Evolutionary conservation across 75 land plant species (phyloP).

Genomic region (Picea sitchensis): DNA sequence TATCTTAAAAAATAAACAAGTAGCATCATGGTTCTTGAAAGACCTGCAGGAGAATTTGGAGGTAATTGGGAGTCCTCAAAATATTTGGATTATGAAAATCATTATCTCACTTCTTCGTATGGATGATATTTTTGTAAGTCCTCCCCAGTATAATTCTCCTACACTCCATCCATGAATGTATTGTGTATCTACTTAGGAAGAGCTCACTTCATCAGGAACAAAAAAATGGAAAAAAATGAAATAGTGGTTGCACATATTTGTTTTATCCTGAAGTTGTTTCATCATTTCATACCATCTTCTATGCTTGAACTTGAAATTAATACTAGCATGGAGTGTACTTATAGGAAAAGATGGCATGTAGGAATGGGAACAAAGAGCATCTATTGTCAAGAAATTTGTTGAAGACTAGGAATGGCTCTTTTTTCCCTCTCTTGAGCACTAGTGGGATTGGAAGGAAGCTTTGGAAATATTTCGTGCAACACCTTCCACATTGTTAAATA

Average conservation of each 20-base stretch:
- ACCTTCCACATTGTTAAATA: conserved; percentile 78
- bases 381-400: conserved; percentile 48
- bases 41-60: conserved; percentile 66
- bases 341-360: conserved; percentile 30
- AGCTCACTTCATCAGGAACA: conserved; percentile 11
- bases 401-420: conserved; percentile 93
- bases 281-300: conserved; percentile 38
- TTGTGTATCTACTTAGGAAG: conserved; percentile 8
- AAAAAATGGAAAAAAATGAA: conserved; percentile 37
- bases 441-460: conserved; percentile 94
- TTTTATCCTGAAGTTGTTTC: conserved; percentile 57
- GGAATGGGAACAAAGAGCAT: conserved; percentile 71
- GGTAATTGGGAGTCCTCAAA: conserved; percentile 63
- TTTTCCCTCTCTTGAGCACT: conserved; percentile 57
- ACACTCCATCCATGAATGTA: conserved; percentile 2
- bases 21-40: conserved; percentile 44
- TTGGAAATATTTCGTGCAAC: conserved; percentile 84
- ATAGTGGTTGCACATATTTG: conserved; percentile 59
- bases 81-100: conserved; percentile 78
- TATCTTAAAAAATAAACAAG: conserved; percentile 16
- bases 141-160: conserved; percentile 10
- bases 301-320: conserved; percentile 41
- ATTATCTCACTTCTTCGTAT: conserved; percentile 70
- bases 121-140: conserved; percentile 50
- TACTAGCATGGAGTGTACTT: conserved; percentile 6